Conservation (phyloP, 768 basidiomycete genomes). For the Collybia mongolica region DNA sequence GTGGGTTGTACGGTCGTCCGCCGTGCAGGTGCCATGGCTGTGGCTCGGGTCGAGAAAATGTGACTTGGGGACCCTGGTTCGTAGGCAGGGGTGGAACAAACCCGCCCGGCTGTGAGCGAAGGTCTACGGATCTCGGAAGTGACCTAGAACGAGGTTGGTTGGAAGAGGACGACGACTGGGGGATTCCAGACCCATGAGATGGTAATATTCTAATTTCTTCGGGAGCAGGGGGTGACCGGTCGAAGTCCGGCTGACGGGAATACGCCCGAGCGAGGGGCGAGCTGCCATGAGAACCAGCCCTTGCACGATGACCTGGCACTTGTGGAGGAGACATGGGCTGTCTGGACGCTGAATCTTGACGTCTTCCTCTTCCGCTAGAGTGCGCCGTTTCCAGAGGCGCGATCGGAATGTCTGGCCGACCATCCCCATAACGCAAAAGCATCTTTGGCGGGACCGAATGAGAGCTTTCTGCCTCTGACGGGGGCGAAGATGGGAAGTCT, state of each 20-base stretch:
- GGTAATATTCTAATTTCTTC: conserved; percentile 67
- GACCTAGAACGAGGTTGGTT: conserved; percentile 44
- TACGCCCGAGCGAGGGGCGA: conserved; percentile 26
- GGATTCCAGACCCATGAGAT: conserved; percentile 38
- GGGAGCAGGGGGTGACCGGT: conserved; percentile 33
- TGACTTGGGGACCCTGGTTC: background rate
- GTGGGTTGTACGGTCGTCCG: conserved; percentile 23
- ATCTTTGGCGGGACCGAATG: conserved; percentile 67
- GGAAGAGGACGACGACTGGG: conserved; percentile 29
- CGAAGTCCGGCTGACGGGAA: conserved; percentile 15
- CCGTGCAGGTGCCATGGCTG: conserved; percentile 34
- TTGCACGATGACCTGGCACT: conserved; percentile 32
- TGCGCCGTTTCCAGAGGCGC: conserved; percentile 32
- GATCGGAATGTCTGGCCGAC: conserved; percentile 63
- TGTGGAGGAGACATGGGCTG: conserved; percentile 26
- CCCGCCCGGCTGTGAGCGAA: conserved; percentile 19
- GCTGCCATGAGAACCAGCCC: conserved; percentile 36
- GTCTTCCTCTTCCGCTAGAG: conserved; percentile 20
- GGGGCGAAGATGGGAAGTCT: conserved; percentile 37
- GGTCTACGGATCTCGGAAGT: conserved; percentile 38
- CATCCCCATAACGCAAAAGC: conserved; percentile 67
- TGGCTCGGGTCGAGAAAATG: conserved; percentile 11
- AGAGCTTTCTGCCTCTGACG: conserved; percentile 49
- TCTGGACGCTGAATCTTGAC: conserved; percentile 21
- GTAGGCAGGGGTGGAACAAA: conserved; percentile 6